Evolutionary conservation across 176 grass and related monocot species (phyloP).

Genomic region (Tillandsia leiboldiana): DNA sequence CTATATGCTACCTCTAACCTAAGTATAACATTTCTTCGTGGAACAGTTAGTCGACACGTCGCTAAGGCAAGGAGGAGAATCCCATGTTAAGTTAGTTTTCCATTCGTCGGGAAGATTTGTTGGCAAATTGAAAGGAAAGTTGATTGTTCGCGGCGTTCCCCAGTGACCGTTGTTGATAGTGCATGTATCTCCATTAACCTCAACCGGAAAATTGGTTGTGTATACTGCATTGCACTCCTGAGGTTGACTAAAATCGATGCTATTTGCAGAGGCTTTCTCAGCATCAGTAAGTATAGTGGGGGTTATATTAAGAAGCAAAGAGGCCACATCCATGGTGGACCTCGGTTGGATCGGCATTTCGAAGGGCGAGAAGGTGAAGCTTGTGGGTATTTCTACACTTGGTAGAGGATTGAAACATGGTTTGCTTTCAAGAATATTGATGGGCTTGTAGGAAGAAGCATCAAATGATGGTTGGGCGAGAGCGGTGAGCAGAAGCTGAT

Average conservation of each 20-base stretch:
- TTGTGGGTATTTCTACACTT: slow-evolving; percentile 28
- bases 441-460: slow-evolving; percentile 28
- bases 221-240: neutral
- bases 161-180: slow-evolving; percentile 7
- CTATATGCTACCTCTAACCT: slow-evolving; percentile 5
- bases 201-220: neutral
- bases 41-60: slow-evolving; percentile 23
- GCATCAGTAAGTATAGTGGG: neutral
- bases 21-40: slow-evolving; percentile 19
- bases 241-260: neutral
- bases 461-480: slow-evolving; percentile 18
- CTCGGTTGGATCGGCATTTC: slow-evolving; percentile 30
- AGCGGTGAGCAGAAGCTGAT: slow-evolving; percentile 11
- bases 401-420: slow-evolving; percentile 22
- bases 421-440: slow-evolving; percentile 17
- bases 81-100: slow-evolving; percentile 5
- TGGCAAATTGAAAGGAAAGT: slow-evolving; percentile 19
- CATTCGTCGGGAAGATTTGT: slow-evolving; percentile 2
- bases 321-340: neutral
- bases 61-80: neutral
- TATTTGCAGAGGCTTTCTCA: slow-evolving; percentile 5
- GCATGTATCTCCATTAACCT: slow-evolving; percentile 2
- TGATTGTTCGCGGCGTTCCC: slow-evolving; percentile 24
- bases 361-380: slow-evolving; percentile 34
- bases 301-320: slow-evolving; percentile 2